Conservation (phyloP, 1,284 basidiomycete species). For the Moesziomyces aphidis region DNA sequence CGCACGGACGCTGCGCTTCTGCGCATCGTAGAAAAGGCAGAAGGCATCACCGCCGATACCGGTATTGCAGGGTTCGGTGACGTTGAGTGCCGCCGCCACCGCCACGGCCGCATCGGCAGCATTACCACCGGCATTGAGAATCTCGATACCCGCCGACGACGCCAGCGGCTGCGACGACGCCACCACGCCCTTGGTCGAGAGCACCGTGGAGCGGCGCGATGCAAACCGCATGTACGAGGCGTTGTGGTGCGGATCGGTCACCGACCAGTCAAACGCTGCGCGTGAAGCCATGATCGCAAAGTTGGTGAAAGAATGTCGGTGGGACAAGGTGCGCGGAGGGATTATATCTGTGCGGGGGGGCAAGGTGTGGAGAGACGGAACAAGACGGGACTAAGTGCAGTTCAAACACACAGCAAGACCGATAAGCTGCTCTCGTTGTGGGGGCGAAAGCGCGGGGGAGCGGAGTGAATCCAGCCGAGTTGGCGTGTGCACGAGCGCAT, state of each 20-base stretch:
- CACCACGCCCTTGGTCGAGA: slow-evolving; percentile 82
- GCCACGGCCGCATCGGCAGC: slow-evolving; percentile 77
- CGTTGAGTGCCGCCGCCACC: slow-evolving; percentile 87
- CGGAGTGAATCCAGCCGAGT: too few relatives aligned
- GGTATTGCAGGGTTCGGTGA: slow-evolving; percentile 68
- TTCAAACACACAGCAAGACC: not conserved
- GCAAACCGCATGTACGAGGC: slow-evolving; percentile 42
- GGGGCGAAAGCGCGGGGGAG: too few relatives aligned
- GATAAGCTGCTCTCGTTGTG: not conserved
- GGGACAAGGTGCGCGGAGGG: not conserved
- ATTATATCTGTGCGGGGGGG: not conserved
- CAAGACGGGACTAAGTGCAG: not conserved
- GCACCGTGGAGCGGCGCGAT: slow-evolving; percentile 59
- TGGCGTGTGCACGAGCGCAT: too few relatives aligned
- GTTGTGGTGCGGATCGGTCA: slow-evolving; percentile 40
- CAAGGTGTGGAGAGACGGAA: not conserved
- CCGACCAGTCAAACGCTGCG: slow-evolving; percentile 37
- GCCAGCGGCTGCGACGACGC: slow-evolving; percentile 91
- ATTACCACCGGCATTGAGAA: slow-evolving; percentile 89
- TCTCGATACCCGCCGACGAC: slow-evolving; percentile 86
- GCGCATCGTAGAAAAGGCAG: slow-evolving; percentile 88
- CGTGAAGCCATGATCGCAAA: slow-evolving; percentile 15
- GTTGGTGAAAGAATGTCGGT: not conserved
- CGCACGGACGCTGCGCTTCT: slow-evolving; percentile 81
- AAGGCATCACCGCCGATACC: slow-evolving; percentile 81